A percentile compares a stretch with the other conserved stretches of the same genome.
These are phyloP conservation scores for Fraxinus dipetala DNA, from an alignment of 305 asterid genomes.

Conservation along the genomic window DNA sequence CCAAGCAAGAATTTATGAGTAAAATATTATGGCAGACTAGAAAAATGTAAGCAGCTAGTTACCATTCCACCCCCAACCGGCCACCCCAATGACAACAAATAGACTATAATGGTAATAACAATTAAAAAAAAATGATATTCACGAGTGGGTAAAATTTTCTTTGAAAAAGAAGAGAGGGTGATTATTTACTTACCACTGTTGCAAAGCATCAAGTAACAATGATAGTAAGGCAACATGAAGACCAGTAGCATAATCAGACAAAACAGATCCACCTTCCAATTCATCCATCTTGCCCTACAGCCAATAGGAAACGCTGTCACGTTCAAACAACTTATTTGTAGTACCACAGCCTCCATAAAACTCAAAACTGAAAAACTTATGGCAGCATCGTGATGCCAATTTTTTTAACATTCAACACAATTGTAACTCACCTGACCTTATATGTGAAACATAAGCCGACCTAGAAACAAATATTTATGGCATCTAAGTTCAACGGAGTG, in stretches of 20 bases:
- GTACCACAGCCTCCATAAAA: slow-evolving; percentile 5
- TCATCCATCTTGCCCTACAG: slow-evolving; percentile 93
- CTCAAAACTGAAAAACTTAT: background rate
- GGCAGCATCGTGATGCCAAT: background rate
- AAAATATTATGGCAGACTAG: background rate
- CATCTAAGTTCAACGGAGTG: background rate
- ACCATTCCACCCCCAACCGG: background rate
- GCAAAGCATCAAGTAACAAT: slow-evolving; percentile 86
- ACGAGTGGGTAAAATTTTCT: slow-evolving; percentile 9
- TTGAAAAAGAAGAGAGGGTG: slow-evolving; percentile 5
- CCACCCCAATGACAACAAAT: background rate
- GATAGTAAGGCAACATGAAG: slow-evolving; percentile 95
- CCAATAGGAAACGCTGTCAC: slow-evolving; percentile 10
- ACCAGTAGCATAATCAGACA: slow-evolving; percentile 84
- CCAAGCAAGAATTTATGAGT: background rate
- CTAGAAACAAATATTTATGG: background rate
- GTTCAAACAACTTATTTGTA: slow-evolving; percentile 16
- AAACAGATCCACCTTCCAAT: slow-evolving; percentile 97
- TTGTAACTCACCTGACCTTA: background rate
- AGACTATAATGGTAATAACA: background rate
- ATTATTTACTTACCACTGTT: slow-evolving; percentile 53
- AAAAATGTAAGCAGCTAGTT: slow-evolving; percentile 10
- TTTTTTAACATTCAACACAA: background rate
- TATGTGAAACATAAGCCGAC: background rate
- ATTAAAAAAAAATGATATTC: background rate